phyloP scores from a whole-genome alignment of 345 rosid genomes.

The Tarenaya hassleriana region DNA sequence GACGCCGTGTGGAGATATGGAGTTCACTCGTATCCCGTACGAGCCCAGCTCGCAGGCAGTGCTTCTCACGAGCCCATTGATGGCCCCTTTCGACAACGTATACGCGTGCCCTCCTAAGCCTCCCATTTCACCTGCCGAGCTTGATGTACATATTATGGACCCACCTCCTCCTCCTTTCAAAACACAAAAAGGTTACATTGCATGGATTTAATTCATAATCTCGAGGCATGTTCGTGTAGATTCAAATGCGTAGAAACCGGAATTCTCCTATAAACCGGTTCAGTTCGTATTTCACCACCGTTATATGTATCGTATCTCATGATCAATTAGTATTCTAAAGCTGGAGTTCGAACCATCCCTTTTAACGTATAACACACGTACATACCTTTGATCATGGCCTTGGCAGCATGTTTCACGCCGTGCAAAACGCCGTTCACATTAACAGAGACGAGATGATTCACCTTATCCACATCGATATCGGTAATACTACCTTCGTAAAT shows the following conservation, averaged over 20 bases:
- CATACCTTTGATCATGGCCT: conserved; percentile 52
- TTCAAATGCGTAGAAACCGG: too few relatives aligned
- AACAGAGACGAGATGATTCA: conserved; percentile 38
- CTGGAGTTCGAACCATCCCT: too few relatives aligned
- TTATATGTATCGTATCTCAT: too few relatives aligned
- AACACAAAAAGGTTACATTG: too few relatives aligned
- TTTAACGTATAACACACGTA: background rate
- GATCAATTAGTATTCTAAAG: too few relatives aligned
- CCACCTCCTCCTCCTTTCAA: conserved; percentile 51
- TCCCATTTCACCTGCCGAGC: conserved; percentile 73
- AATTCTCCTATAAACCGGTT: too few relatives aligned
- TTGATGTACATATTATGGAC: conserved; percentile 66
- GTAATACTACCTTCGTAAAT: conserved; percentile 53
- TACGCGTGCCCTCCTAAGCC: conserved; percentile 76
- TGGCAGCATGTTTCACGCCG: conserved; percentile 72
- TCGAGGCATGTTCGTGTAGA: too few relatives aligned
- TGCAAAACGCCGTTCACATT: conserved; percentile 62
- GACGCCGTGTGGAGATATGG: conserved; percentile 86
- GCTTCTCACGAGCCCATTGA: conserved; percentile 49
- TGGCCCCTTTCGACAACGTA: conserved; percentile 61
- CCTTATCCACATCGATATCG: conserved; percentile 41
- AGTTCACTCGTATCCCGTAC: conserved; percentile 67
- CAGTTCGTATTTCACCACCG: too few relatives aligned
- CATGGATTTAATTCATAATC: too few relatives aligned
- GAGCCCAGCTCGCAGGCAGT: conserved; percentile 67